Evolutionary conservation across 805 yeast genomes (phyloP).

Genomic region (Candida sonorensis): DNA sequence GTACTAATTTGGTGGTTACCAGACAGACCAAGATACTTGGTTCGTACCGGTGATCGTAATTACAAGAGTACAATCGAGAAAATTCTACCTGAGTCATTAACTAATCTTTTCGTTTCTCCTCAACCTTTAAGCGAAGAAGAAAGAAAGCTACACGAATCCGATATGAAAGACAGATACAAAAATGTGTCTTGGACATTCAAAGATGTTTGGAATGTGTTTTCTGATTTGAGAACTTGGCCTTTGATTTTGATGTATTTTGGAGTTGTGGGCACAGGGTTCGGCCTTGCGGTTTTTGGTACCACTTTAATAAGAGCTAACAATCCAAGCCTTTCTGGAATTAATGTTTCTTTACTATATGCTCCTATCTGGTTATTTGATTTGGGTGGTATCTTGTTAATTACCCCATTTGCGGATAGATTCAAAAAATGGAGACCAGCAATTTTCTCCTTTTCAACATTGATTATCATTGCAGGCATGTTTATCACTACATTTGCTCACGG

Average conservation of each 20-base stretch:
- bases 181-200: slow-evolving; percentile 48
- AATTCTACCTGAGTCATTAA: slow-evolving; percentile 13
- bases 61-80: slow-evolving; percentile 13
- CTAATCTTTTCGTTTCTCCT: slow-evolving; percentile 16
- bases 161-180: slow-evolving; percentile 48
- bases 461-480: slow-evolving; percentile 68
- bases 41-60: slow-evolving; percentile 2
- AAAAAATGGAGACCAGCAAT: slow-evolving; percentile 52
- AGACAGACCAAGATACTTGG: slow-evolving; percentile 51
- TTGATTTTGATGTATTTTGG: slow-evolving; percentile 84
- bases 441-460: slow-evolving; percentile 53
- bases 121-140: slow-evolving; percentile 52
- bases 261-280: slow-evolving; percentile 87
- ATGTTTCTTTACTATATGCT: slow-evolving; percentile 71
- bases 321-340: slow-evolving; percentile 55
- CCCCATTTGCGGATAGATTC: slow-evolving; percentile 74
- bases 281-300: slow-evolving; percentile 79
- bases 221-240: slow-evolving; percentile 73
- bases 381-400: slow-evolving; percentile 63
- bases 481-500: slow-evolving; percentile 71
- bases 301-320: slow-evolving; percentile 63
- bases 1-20: slow-evolving; percentile 79
- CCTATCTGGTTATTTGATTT: slow-evolving; percentile 89
- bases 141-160: slow-evolving; percentile 47
- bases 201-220: slow-evolving; percentile 48